Evolutionary conservation across 768 basidiomycete species (phyloP), one percentile per base, ranked within the genome.

Genomic region (Pleurotus platypus): DNA sequence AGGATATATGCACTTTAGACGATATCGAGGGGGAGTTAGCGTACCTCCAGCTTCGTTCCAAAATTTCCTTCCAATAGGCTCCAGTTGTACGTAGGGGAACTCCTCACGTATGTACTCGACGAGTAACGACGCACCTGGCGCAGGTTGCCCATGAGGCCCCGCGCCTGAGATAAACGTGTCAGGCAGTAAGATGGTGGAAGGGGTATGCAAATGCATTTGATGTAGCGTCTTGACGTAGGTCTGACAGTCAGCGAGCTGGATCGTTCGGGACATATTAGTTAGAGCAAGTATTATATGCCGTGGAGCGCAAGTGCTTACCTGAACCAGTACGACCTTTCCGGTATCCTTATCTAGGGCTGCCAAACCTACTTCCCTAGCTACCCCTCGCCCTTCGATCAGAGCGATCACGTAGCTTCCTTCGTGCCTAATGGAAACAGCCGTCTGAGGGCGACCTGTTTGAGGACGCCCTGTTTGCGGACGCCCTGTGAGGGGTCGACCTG

Each of bases 171-270:
- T 64, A 66, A 88, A 91, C 0, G 89, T 93, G 66, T 94, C 91
- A 2, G 92, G 92, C 18, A 95, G 83, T 15, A 96, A 76, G 38
- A 96, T 77, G 20, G 87, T 73, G 9, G 70, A 76, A 0, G 94
- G 94, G 4, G 72, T 75, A 61, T 93, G 87, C 8, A 92, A 68
- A 63, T 90, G 85, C 83, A 93, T 85, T 60, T 93, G 91, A 64
- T 93, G 90, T 16, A 94, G 70, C 0, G 91, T 90, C 69, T 94
- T 94, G 58, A 92, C 86, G 61, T 93, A 95, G 12, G 93, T 94
- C 56, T 90, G 85, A 57, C 88, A 88, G 66, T 97, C 94, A 37
- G 87, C 84, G 27, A 93, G 78, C 91, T 95, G 12, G 42, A 22
- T 11, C 7, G 8, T 35, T 9, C 30, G 2, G 7, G 30, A 8